Conservation (phyloP, 257 asterid genomes). For the Nyctanthes arbortristis region DNA sequence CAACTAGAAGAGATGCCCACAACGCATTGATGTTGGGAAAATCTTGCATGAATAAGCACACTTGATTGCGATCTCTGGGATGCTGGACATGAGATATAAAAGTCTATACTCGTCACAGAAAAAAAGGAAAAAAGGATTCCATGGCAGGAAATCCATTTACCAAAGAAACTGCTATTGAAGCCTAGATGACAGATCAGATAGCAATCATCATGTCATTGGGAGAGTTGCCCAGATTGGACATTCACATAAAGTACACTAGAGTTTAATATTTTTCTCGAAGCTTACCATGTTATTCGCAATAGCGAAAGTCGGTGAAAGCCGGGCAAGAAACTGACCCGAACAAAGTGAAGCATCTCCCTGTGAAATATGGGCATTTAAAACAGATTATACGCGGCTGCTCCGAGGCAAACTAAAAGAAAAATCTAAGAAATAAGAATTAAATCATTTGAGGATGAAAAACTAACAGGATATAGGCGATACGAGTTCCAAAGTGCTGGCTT, state of each 20-base stretch:
- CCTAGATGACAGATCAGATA: neutral
- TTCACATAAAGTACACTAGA: constrained; percentile 3
- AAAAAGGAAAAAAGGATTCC: neutral
- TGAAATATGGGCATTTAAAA: constrained; percentile 24
- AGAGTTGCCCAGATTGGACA: neutral
- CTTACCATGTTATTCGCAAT: constrained; percentile 82
- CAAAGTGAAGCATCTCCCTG: constrained; percentile 56
- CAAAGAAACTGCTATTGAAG: neutral
- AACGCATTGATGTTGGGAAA: constrained; percentile 75
- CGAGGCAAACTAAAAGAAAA: constrained; percentile 19
- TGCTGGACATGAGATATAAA: constrained; percentile 46
- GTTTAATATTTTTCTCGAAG: too few relatives aligned
- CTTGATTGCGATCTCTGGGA: constrained; percentile 38
- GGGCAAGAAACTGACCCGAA: constrained; percentile 66
- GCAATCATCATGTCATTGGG: neutral
- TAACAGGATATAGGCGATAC: constrained; percentile 58
- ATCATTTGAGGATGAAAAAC: constrained; percentile 26
- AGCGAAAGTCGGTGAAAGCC: constrained; percentile 70
- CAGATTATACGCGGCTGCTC: constrained; percentile 16
- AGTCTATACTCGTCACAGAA: neutral
- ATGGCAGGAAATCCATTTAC: neutral
- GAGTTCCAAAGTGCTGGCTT: constrained; percentile 53
- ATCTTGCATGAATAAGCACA: constrained; percentile 37
- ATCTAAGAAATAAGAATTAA: constrained; percentile 18
- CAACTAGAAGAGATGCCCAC: constrained; percentile 94